Conservation (phyloP, 257 asterid genomes). For the Gynochthodes officinalis region DNA sequence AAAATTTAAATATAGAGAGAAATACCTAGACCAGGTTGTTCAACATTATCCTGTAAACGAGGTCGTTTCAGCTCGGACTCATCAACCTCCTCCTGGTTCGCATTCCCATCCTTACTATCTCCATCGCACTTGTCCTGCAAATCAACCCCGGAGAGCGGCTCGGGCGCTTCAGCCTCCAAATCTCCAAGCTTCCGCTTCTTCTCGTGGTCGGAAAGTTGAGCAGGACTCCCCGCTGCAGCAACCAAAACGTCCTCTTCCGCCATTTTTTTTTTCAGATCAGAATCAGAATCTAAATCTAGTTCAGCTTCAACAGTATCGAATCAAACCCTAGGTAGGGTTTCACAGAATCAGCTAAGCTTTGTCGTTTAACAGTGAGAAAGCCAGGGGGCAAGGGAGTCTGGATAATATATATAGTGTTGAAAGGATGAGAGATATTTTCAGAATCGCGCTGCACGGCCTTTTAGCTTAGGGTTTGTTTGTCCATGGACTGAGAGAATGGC, state of each 20-base stretch:
- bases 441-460: no score
- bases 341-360: not conserved
- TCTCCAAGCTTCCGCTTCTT: slow-evolving; percentile 84
- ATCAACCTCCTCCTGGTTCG: slow-evolving; percentile 40
- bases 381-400: not conserved
- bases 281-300: not conserved
- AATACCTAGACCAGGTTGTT: slow-evolving; percentile 37
- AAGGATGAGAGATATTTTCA: no score
- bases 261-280: slow-evolving; percentile 25
- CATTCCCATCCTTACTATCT: slow-evolving; percentile 25
- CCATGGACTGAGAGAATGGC: no score
- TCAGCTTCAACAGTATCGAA: not conserved
- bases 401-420: no score
- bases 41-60: slow-evolving; percentile 54
- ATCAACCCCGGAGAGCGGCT: slow-evolving; percentile 28
- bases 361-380: not conserved
- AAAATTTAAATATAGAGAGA: not conserved
- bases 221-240: slow-evolving; percentile 21
- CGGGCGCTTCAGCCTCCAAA: slow-evolving; percentile 50
- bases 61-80: slow-evolving; percentile 76
- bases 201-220: slow-evolving; percentile 41
- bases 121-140: slow-evolving; percentile 17
- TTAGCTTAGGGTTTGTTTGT: no score
- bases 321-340: slow-evolving; percentile 20
- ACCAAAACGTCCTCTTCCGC: slow-evolving; percentile 56